Conservation (phyloP, 768 basidiomycete species). For the Boletus sp. region DNA sequence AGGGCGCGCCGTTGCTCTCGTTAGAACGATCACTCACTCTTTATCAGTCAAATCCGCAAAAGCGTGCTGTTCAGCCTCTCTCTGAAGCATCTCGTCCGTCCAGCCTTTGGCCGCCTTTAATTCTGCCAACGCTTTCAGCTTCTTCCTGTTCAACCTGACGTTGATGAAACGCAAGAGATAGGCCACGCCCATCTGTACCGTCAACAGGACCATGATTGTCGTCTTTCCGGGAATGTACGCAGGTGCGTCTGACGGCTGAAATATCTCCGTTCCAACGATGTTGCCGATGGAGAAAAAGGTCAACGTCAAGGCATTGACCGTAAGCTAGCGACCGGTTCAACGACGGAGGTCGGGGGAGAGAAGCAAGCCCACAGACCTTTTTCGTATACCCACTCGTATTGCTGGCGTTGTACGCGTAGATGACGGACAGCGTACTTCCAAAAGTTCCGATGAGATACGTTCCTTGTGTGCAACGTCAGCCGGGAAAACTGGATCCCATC, state of each 20-base stretch:
- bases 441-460: constrained; percentile 23
- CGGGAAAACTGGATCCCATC: neutral
- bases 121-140: constrained; percentile 11
- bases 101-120: constrained; percentile 18
- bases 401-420: constrained; percentile 27
- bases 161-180: constrained; percentile 21
- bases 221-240: constrained; percentile 36
- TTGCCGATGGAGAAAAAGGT: constrained; percentile 21
- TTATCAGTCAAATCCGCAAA: constrained; percentile 32
- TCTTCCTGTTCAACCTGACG: constrained; percentile 22
- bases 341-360: neutral
- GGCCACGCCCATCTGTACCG: constrained; percentile 22
- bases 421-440: constrained; percentile 23
- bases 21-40: constrained; percentile 14
- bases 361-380: constrained; percentile 15
- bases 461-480: constrained; percentile 8
- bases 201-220: constrained; percentile 31
- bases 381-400: constrained; percentile 31
- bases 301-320: constrained; percentile 20
- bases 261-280: constrained; percentile 25
- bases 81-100: constrained; percentile 22
- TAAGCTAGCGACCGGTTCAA: constrained; percentile 8
- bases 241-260: constrained; percentile 25
- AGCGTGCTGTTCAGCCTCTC: constrained; percentile 25
- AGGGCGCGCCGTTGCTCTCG: neutral